These are phyloP conservation scores for Pezicula radicicola DNA, from an alignment of 2,329 filamentous ascomycete genomes.

Conservation along the genomic window DNA sequence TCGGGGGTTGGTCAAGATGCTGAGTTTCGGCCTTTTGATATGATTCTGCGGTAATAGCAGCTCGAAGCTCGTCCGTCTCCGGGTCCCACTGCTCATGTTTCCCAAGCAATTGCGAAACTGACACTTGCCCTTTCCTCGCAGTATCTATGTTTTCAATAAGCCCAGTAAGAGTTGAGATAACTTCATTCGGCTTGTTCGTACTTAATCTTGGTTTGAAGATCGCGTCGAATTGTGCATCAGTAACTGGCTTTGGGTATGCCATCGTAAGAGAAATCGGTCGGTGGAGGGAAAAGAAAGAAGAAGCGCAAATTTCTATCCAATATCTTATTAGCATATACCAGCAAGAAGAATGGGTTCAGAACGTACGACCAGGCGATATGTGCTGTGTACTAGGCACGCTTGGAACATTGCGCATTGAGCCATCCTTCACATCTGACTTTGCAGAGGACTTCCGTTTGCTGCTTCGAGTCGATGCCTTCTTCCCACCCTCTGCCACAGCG, in stretches of 20 bases:
- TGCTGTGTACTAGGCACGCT: slow-evolving; percentile 74
- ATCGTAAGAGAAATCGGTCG: slow-evolving; percentile 87
- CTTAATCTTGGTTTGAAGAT: slow-evolving; percentile 68
- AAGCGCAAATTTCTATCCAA: slow-evolving; percentile 73
- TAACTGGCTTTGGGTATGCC: slow-evolving; percentile 71
- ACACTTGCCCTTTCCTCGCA: slow-evolving; percentile 50
- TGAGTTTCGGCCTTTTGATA: slow-evolving; percentile 45
- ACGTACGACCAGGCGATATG: slow-evolving; percentile 61
- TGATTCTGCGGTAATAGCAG: slow-evolving; percentile 40
- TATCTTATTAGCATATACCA: not conserved
- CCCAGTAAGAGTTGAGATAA: slow-evolving; percentile 64
- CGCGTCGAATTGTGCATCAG: slow-evolving; percentile 73
- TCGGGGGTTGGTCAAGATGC: slow-evolving; percentile 45
- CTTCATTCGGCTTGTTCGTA: slow-evolving; percentile 48
- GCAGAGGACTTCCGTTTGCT: slow-evolving; percentile 53
- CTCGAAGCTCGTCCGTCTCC: slow-evolving; percentile 32
- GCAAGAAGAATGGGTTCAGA: not conserved
- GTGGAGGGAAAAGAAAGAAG: slow-evolving; percentile 94
- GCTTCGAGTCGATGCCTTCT: slow-evolving; percentile 43
- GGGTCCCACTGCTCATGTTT: slow-evolving; percentile 23
- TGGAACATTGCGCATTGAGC: slow-evolving; percentile 57
- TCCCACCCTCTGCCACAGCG: slow-evolving; percentile 33
- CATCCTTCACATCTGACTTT: slow-evolving; percentile 33
- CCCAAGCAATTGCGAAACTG: slow-evolving; percentile 7
- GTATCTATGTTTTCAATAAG: slow-evolving; percentile 59